Base-by-base conservation (phyloP, 2,329 filamentous ascomycete genomes). In the Calonectria pauciramosa region DNA sequence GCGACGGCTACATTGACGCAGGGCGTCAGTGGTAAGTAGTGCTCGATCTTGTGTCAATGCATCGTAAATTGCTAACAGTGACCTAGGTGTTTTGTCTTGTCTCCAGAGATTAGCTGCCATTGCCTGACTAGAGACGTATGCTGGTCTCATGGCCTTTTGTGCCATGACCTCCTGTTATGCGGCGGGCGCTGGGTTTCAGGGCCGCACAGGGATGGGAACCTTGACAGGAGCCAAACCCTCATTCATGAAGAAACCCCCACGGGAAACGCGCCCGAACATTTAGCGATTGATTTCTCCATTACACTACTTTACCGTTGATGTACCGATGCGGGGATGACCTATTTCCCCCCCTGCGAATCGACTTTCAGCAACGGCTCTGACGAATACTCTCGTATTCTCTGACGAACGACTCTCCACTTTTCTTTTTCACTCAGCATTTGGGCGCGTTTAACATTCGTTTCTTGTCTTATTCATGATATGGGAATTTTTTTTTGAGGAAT, bases 1-100 rank as follows among this genome's bases (percentile, higher is more conserved):
- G 96, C 96, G 10, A 93, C 91, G 63, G 92, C 94, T 2, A 98
- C 96, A 0, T 85, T 98, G 81, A 96, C 95, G 0, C 96, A 98
- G 84, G 96, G 96, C 78, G 95, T 98, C 54, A 98, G 95, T 84
- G 96, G 96, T 95, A 88, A 86, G 92, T 89, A 41, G 9, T 41
- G n/a, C 28, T 44, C 14, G 30, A 23, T 13, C 5, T 8, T 2
- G 34, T 18, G 34, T 2, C 7, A 44, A 59, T 23, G 2, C 26
- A 32, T 16, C 18, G 10, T 11, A 36, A 36, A 69, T 41, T 63
- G 36, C 70, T 72, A 41, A 70, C 28, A 34, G 28, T 47, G 56
- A 65, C 20, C 20, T 60, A 88, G 86, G 86, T 74, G 85, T 88
- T 56, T 81, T 88, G 36, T 84, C 84, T 28, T 87, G 86, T 70